phyloP scores from a whole-genome alignment of 495 filamentous ascomycete genomes.

The Podospora fimiseda region DNA sequence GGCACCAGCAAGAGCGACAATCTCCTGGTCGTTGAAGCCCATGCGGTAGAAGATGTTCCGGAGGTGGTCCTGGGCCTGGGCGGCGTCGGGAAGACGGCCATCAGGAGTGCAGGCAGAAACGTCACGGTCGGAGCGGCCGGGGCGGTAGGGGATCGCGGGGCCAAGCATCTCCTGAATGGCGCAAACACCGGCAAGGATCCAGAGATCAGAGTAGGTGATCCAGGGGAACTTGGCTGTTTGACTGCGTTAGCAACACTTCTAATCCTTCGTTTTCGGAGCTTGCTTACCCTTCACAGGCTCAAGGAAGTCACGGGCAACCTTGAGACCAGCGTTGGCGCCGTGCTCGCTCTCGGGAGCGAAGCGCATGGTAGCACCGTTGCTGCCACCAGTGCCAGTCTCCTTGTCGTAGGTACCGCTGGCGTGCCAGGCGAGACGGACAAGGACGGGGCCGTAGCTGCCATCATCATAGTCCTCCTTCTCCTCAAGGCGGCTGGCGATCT shows the following conservation, averaged over 20 bases:
- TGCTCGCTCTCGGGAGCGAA: slow-evolving; percentile 89
- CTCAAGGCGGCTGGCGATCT: slow-evolving; percentile 69
- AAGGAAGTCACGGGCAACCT: slow-evolving; percentile 82
- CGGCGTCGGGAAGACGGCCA: slow-evolving; percentile 86
- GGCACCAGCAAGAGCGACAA: slow-evolving; percentile 82
- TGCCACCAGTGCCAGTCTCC: slow-evolving; percentile 83
- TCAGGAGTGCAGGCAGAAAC: slow-evolving; percentile 87
- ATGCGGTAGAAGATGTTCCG: slow-evolving; percentile 92
- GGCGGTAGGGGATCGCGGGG: slow-evolving; percentile 80
- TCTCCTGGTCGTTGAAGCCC: slow-evolving; percentile 97
- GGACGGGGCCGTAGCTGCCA: slow-evolving; percentile 88
- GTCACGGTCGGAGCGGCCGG: slow-evolving; percentile 78
- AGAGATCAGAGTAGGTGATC: slow-evolving; percentile 94
- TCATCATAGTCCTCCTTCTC: slow-evolving; percentile 95
- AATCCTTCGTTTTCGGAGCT: background rate
- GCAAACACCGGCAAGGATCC: slow-evolving; percentile 81
- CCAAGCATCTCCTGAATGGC: slow-evolving; percentile 95
- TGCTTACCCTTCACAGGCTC: slow-evolving; percentile 73
- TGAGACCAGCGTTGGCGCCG: slow-evolving; percentile 90
- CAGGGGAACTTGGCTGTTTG: slow-evolving; percentile 71
- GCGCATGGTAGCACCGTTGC: slow-evolving; percentile 96
- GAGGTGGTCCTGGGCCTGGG: slow-evolving; percentile 75
- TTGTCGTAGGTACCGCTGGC: slow-evolving; percentile 83
- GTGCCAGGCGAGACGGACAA: slow-evolving; percentile 83
- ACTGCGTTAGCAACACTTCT: slow-evolving; percentile 27